Conservation (phyloP, 768 basidiomycete genomes). For the Hygrophoropsis aurantiaca region DNA sequence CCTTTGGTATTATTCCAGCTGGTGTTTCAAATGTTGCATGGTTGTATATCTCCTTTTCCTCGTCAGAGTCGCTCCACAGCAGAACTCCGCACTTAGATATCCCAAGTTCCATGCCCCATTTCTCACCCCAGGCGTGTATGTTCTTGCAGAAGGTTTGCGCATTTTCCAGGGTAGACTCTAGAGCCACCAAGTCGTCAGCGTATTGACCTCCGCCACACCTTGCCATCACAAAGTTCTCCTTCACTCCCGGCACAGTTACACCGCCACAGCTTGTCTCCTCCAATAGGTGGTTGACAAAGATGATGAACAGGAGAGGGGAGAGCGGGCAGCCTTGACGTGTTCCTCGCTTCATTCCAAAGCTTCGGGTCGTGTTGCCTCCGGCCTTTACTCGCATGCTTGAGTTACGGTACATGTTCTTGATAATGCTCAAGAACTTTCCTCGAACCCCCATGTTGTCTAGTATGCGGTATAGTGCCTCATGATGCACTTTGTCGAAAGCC, state of each 20-base stretch:
- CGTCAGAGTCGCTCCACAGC: neutral
- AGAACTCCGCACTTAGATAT: conserved; percentile 3
- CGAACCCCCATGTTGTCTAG: conserved; percentile 4
- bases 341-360: conserved; percentile 4
- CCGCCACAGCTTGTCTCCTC: conserved; percentile 2
- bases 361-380: neutral
- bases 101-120: conserved; percentile 7
- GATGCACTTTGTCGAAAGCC: conserved; percentile 11
- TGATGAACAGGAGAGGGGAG: conserved; percentile 11
- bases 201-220: conserved; percentile 1
- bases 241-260: neutral
- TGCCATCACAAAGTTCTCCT: neutral
- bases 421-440: neutral
- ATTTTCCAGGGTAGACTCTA: conserved; percentile 13
- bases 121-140: neutral
- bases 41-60: too few relatives aligned
- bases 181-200: conserved; percentile 4
- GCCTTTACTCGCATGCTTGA: neutral
- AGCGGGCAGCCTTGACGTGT: conserved; percentile 13
- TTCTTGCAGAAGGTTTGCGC: neutral
- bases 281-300: conserved; percentile 9
- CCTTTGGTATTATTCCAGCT: conserved; percentile 5
- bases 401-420: conserved; percentile 1
- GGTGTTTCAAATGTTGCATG: conserved; percentile 1
- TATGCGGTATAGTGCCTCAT: conserved; percentile 8